phyloP scores from a whole-genome alignment of 1,139 yeast species.

The Magnusiomyces tetraspermus region DNA sequence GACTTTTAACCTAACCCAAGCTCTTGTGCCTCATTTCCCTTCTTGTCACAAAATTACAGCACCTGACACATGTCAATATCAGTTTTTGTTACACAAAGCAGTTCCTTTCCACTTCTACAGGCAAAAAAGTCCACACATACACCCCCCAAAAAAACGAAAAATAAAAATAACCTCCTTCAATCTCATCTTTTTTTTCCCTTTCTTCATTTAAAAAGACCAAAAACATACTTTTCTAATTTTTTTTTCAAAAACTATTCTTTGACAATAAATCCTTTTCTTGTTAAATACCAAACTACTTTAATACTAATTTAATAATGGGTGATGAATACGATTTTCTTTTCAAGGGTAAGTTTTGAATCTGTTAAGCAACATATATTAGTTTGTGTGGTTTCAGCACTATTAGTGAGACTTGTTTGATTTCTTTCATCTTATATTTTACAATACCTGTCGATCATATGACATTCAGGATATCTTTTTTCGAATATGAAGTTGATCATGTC shows the following conservation, averaged over 20 bases:
- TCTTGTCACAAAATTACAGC: too few relatives aligned
- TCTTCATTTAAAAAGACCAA: not conserved
- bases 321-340: constrained; percentile 92
- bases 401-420: too few relatives aligned
- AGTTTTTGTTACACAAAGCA: too few relatives aligned
- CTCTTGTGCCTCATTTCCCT: too few relatives aligned
- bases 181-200: not conserved
- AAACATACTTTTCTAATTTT: not conserved
- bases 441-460: too few relatives aligned
- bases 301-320: constrained; percentile 28
- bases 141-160: not conserved
- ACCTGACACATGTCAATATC: too few relatives aligned
- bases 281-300: not conserved
- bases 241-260: not conserved
- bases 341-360: constrained; percentile 46
- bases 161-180: not conserved
- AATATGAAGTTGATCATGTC: too few relatives aligned
- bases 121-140: not conserved
- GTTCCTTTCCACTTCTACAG: too few relatives aligned
- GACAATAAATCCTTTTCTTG: not conserved
- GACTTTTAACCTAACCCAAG: too few relatives aligned
- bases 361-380: not conserved
- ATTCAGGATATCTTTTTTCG: too few relatives aligned
- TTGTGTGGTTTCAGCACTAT: not conserved
- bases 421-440: not conserved